Evolutionary conservation across 202 grass and related monocot genomes (phyloP), one percentile per base, ranked within the genome.

Genomic region (Cymbopogon flexuosus): DNA sequence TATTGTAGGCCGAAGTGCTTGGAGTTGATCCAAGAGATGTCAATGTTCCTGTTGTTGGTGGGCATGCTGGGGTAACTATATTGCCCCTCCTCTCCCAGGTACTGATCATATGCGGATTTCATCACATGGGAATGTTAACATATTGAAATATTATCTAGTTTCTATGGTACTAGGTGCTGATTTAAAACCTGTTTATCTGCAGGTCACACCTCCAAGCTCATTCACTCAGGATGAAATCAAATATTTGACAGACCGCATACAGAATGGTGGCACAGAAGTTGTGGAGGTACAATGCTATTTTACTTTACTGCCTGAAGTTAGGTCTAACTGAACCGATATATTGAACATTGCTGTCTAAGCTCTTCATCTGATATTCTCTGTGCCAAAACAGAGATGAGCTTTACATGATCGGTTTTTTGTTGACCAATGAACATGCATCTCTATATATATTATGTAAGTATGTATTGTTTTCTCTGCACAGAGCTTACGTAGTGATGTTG

Each of bases 201-300:
- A 99, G 96, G 90, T 99, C 73, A 90, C 27, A 10, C 96, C 92
- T 5, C 87, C 96, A 39, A 90, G 92, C 78, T 99, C 92, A 67
- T 99, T 99, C 79, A 95, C 96, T 18, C 79, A 82, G 11, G 88
- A 99, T 18, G 96, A 99, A 90, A 66, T 85, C 75, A 84, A 67
- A 54, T 93, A 93, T 78, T 83, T 99, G 77, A 99, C 92, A 22
- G 77, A 93, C 63, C 90, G 92, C 82, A 99, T 96, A 68, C 96
- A 99, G 73, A 99, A 99, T 87, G 96, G 96, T 47, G 96, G 96
- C 19, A 98, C 96, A 68, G 90, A 98, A 93, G 92, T 98, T 79
- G 96, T 98, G 51, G 96, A 98, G 96, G 96, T 96, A 91, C 70
- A 59, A 63, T 64, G 73, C 18, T 77, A 15, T 91, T 67, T 73